Evolutionary conservation across 306 rosid genomes (phyloP).

Genomic region (Acacia melanoxylon): DNA sequence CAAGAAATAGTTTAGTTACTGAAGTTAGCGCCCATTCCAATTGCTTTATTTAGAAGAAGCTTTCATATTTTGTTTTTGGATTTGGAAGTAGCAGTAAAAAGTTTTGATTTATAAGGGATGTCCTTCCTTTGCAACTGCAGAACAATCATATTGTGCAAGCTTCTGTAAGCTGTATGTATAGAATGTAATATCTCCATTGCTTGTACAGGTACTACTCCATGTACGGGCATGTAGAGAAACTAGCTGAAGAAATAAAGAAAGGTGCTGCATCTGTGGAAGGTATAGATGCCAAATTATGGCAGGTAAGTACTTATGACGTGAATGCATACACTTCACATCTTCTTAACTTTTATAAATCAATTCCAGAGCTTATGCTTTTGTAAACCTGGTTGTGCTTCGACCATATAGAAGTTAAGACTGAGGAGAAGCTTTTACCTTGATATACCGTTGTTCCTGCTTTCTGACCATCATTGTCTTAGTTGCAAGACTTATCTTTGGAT

Average conservation of each 20-base stretch:
- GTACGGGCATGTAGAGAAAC: slow-evolving; percentile 74
- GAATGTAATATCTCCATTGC: neutral
- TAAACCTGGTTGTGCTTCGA: neutral
- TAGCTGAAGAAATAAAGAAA: slow-evolving; percentile 58
- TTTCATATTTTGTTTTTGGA: too few species aligned
- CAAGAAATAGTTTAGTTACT: too few species aligned
- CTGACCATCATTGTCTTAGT: neutral
- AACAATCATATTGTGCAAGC: neutral
- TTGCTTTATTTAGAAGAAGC: too few species aligned
- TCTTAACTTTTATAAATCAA: neutral
- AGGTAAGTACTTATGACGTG: slow-evolving; percentile 36
- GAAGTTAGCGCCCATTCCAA: too few species aligned
- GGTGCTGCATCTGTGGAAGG: slow-evolving; percentile 80
- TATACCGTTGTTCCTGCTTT: neutral
- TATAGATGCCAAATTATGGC: slow-evolving; percentile 67
- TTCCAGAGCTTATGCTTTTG: neutral
- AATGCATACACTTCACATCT: neutral
- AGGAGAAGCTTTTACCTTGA: too few species aligned
- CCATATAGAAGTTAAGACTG: neutral
- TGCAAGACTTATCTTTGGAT: neutral
- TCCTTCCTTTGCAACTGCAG: neutral
- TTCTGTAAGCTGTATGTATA: neutral
- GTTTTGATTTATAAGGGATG: too few species aligned
- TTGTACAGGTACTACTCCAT: slow-evolving; percentile 66
- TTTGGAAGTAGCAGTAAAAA: too few species aligned